Percentiles rank a stretch among this genome's conserved stretches.
Evolutionary conservation across 441 rosid species (phyloP).

Genomic region (Mallotus japonicus): DNA sequence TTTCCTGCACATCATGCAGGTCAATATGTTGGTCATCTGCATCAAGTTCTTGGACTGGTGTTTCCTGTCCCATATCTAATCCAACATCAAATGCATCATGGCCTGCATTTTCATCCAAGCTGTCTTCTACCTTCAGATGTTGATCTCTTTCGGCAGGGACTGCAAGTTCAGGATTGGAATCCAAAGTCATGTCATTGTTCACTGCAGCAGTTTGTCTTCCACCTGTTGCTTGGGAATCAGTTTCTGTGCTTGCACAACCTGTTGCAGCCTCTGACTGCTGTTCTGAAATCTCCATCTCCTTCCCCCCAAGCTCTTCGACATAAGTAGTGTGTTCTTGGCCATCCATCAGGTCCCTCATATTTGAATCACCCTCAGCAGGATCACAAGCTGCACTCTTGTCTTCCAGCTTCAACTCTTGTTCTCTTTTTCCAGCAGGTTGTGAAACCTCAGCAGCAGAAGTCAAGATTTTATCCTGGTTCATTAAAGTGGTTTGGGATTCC

Average conservation of each 20-base stretch:
- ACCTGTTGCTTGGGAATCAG: conserved; percentile 2
- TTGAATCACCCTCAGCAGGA: conserved; percentile 21
- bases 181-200: conserved; percentile 3
- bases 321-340: conserved; percentile 20
- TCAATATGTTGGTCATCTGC: conserved; percentile 34
- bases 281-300: conserved; percentile 21
- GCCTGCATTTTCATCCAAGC: conserved; percentile 22
- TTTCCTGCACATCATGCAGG: conserved; percentile 33
- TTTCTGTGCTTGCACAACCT: conserved; percentile 8
- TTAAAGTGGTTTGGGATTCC: conserved; percentile 26
- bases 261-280: conserved; percentile 18
- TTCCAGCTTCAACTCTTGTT: conserved; percentile 16
- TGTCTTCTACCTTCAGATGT: conserved; percentile 24
- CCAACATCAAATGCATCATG: conserved; percentile 28
- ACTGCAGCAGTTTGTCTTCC: conserved; percentile 16
- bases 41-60: conserved; percentile 35
- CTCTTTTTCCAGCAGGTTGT: conserved; percentile 18
- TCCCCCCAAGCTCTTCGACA: conserved; percentile 22
- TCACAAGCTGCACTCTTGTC: conserved; percentile 12
- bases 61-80: conserved; percentile 30
- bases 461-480: conserved; percentile 19
- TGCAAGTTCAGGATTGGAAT: conserved; percentile 6
- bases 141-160: conserved; percentile 24
- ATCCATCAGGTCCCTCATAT: conserved; percentile 10
- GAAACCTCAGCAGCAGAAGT: conserved; percentile 12